Conservation (phyloP, 2,329 filamentous ascomycete genomes). For the Aspergillus ruber region DNA sequence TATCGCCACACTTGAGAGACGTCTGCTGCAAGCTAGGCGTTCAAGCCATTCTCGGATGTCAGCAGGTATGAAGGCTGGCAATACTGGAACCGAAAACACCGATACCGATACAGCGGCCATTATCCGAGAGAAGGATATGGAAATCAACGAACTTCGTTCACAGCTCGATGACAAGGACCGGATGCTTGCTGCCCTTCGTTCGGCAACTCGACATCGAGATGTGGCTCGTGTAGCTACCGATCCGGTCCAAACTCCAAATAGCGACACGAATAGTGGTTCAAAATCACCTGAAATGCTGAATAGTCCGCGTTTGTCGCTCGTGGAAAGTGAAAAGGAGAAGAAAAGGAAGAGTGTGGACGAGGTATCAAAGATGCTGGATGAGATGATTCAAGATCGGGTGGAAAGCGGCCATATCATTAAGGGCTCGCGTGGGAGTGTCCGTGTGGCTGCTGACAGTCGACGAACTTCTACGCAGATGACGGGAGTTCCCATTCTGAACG, state of each 20-base stretch:
- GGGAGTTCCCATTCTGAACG: constrained; percentile 19
- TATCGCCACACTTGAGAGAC: constrained; percentile 86
- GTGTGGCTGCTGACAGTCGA: constrained; percentile 44
- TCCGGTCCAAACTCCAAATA: constrained; percentile 18
- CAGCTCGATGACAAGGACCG: constrained; percentile 90
- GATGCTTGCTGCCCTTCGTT: constrained; percentile 82
- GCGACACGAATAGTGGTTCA: constrained; percentile 24
- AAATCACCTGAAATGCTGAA: constrained; percentile 18
- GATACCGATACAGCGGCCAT: constrained; percentile 65
- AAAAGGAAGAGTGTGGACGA: constrained; percentile 72
- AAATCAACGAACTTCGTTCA: constrained; percentile 85
- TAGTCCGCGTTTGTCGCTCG: constrained; percentile 26
- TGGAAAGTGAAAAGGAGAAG: constrained; percentile 28
- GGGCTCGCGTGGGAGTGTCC: constrained; percentile 60
- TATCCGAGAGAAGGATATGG: constrained; percentile 81
- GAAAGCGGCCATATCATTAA: constrained; percentile 67
- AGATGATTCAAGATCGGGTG: constrained; percentile 89
- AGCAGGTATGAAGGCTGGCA: constrained; percentile 59
- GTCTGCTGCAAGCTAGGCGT: constrained; percentile 79
- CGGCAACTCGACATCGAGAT: constrained; percentile 77
- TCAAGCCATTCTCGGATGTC: constrained; percentile 86
- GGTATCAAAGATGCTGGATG: constrained; percentile 87
- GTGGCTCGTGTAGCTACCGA: constrained; percentile 58
- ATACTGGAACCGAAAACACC: constrained; percentile 70
- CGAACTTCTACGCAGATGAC: constrained; percentile 24